Evolutionary conservation across 2,329 filamentous ascomycete species (phyloP).

Genomic region (Diplodia intermedia): DNA sequence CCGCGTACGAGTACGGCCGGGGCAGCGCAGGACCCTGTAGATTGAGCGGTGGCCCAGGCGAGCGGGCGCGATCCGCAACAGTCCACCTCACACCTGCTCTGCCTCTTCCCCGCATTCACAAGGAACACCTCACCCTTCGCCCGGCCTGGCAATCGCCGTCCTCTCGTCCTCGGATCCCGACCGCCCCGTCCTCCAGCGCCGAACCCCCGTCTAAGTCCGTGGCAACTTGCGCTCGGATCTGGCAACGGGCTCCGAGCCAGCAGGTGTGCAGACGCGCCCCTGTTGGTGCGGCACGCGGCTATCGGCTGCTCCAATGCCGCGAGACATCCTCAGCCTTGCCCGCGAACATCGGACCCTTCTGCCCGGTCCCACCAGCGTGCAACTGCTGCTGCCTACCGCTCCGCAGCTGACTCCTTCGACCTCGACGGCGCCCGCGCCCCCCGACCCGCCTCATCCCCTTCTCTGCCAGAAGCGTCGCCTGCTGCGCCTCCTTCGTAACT

Average conservation of each 20-base stretch:
- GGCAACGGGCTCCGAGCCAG: slow-evolving; percentile 1
- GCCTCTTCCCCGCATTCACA: slow-evolving; percentile 13
- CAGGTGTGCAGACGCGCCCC: slow-evolving; percentile 1
- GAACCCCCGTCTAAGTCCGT: slow-evolving; percentile 23
- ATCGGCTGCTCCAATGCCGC: slow-evolving; percentile 13
- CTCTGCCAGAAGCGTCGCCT: slow-evolving; percentile 14
- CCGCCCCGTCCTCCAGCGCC: slow-evolving; percentile 24
- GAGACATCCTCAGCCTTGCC: slow-evolving; percentile 25
- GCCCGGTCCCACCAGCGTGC: not conserved
- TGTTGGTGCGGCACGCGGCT: slow-evolving; percentile 7
- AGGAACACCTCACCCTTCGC: not conserved
- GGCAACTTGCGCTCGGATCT: slow-evolving; percentile 8
- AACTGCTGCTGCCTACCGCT: not conserved
- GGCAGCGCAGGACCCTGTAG: slow-evolving; percentile 9
- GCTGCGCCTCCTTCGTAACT: slow-evolving; percentile 23
- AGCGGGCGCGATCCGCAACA: slow-evolving; percentile 14
- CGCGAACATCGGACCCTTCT: no score
- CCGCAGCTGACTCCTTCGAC: not conserved
- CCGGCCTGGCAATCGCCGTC: slow-evolving; percentile 14
- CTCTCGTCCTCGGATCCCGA: slow-evolving; percentile 8
- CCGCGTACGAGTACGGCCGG: slow-evolving; percentile 10
- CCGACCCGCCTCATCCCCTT: slow-evolving; percentile 6
- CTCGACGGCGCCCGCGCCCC: not conserved
- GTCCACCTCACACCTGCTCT: not conserved
- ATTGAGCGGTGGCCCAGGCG: slow-evolving; percentile 7